A percentile compares a stretch with the other conserved stretches of the same genome.
Evolutionary conservation across 805 yeast species (phyloP).

Genomic region (Candida arabinofermentans): DNA sequence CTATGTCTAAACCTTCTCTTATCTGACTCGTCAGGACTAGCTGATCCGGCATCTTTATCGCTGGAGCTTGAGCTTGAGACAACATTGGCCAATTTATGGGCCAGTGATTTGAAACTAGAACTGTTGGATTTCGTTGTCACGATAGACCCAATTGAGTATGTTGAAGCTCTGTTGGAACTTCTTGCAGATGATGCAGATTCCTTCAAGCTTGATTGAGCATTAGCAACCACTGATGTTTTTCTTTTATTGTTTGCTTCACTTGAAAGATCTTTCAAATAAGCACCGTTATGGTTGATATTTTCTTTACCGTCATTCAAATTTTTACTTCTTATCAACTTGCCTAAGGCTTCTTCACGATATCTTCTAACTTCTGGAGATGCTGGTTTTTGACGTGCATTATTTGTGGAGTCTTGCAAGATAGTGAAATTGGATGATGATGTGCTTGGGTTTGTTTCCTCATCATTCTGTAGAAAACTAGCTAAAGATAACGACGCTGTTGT

Average conservation of each 20-base stretch:
- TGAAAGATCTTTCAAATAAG: conserved; percentile 1
- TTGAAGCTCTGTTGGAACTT: conserved; percentile 13
- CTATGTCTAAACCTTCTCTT: conserved; percentile 1
- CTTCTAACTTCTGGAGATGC: not conserved
- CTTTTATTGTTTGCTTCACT: conserved; percentile 1
- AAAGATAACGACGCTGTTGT: conserved; percentile 16
- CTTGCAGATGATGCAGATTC: conserved; percentile 1
- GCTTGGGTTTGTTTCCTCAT: not conserved
- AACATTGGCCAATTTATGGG: conserved; percentile 19
- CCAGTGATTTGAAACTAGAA: conserved; percentile 20
- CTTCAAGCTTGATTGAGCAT: conserved; percentile 3
- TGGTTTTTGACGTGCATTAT: not conserved
- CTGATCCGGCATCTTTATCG: not conserved
- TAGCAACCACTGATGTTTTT: no score
- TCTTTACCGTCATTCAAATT: not conserved
- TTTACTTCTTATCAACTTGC: conserved; percentile 7
- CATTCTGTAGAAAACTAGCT: conserved; percentile 11
- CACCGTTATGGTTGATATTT: not conserved
- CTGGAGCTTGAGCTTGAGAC: conserved; percentile 6
- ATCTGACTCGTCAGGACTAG: not conserved
- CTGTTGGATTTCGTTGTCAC: conserved; percentile 19
- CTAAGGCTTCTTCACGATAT: conserved; percentile 10
- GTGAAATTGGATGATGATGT: not conserved
- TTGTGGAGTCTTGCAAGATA: not conserved
- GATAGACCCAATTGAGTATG: conserved; percentile 16